These are phyloP conservation scores for Macadamia integrifolia DNA, from an alignment of 164 flowering plant genomes.

Conservation along the genomic window DNA sequence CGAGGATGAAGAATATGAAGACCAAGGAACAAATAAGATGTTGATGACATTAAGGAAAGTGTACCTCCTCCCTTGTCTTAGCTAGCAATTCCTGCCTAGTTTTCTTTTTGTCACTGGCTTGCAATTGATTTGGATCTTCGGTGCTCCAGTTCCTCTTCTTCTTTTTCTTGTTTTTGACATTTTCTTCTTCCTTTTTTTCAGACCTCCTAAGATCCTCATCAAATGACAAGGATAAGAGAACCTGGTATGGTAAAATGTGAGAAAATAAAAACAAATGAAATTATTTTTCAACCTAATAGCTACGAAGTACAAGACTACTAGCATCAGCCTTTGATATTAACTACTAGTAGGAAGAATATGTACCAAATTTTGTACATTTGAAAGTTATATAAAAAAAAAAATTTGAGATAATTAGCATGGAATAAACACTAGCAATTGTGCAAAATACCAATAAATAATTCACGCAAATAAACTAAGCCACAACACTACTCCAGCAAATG, in stretches of 20 bases:
- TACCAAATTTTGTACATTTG: too few relatives aligned
- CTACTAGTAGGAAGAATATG: too few relatives aligned
- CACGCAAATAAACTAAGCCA: too few relatives aligned
- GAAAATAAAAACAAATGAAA: neutral
- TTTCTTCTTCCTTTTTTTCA: slow-evolving; percentile 29
- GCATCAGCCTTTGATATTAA: too few relatives aligned
- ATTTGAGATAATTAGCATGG: too few relatives aligned
- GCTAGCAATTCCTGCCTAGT: slow-evolving; percentile 46
- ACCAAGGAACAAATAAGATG: neutral
- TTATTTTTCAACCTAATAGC: neutral
- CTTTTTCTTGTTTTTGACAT: slow-evolving; percentile 34
- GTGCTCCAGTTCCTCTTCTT: slow-evolving; percentile 31
- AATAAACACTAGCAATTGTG: too few relatives aligned
- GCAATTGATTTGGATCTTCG: slow-evolving; percentile 39
- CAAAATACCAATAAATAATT: too few relatives aligned
- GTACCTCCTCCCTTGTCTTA: slow-evolving; percentile 80
- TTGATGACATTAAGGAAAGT: neutral
- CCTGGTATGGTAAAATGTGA: slow-evolving; percentile 34
- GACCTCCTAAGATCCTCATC: slow-evolving; percentile 77
- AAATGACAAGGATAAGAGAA: slow-evolving; percentile 70
- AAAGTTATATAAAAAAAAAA: too few relatives aligned
- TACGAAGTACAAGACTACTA: too few relatives aligned
- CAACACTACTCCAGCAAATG: too few relatives aligned
- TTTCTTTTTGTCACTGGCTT: slow-evolving; percentile 51
- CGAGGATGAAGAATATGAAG: neutral